Percentiles rank a stretch among this genome's conserved stretches.
Conservation (phyloP, 352 stramenopile genomes). For the Phytophthora podocarpi region DNA sequence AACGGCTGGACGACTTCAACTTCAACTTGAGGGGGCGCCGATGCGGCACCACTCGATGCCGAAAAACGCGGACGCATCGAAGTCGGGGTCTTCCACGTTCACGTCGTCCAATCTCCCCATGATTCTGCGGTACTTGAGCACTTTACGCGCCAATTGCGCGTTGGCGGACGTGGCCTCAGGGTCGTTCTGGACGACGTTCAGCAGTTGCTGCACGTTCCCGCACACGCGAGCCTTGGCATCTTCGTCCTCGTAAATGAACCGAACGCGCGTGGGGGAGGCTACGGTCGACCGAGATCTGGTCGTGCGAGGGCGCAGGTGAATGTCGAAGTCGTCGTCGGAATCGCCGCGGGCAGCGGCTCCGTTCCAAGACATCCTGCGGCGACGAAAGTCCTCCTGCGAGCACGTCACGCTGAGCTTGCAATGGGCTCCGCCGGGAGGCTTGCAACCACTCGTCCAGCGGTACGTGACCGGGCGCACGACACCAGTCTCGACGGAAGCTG, state of each 20-base stretch:
- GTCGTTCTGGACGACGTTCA: slow-evolving; percentile 43
- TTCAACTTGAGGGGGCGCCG: slow-evolving; percentile 30
- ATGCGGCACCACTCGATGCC: slow-evolving; percentile 48
- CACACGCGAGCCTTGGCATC: slow-evolving; percentile 40
- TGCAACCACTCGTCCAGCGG: slow-evolving; percentile 28
- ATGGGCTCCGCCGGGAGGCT: slow-evolving; percentile 3
- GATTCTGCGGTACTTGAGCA: slow-evolving; percentile 44
- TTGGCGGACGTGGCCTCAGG: slow-evolving; percentile 31
- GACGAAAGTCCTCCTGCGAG: slow-evolving; percentile 11
- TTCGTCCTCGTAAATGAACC: slow-evolving; percentile 48
- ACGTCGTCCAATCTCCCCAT: slow-evolving; percentile 40
- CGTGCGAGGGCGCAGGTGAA: slow-evolving; percentile 9
- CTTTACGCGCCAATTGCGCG: slow-evolving; percentile 41
- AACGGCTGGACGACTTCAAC: slow-evolving; percentile 24
- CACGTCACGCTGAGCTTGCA: slow-evolving; percentile 29
- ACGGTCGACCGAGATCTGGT: neutral
- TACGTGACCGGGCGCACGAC: slow-evolving; percentile 27
- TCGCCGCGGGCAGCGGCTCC: slow-evolving; percentile 1
- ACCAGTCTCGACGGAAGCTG: slow-evolving; percentile 11
- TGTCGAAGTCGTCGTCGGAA: slow-evolving; percentile 10
- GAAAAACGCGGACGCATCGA: slow-evolving; percentile 49
- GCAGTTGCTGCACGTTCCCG: slow-evolving; percentile 38
- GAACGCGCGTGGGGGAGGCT: slow-evolving; percentile 32
- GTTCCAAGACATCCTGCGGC: slow-evolving; percentile 32
- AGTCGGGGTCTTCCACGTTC: slow-evolving; percentile 37